phyloP scores from a whole-genome alignment of 257 asterid genomes.

The Nicotiana undulata region DNA sequence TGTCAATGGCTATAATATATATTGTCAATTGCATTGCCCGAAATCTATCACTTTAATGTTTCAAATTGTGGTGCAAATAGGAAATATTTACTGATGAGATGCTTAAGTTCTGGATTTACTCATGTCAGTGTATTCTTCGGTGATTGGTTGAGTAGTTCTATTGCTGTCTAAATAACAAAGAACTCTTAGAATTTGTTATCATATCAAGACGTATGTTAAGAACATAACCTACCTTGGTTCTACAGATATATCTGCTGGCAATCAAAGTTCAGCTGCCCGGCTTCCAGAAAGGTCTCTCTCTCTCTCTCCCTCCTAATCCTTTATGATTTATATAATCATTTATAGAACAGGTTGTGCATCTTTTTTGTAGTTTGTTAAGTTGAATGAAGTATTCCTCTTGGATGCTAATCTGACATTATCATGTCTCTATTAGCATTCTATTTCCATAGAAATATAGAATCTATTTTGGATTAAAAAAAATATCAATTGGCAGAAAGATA shows the following conservation, averaged over 20 bases:
- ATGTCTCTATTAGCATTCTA: neutral
- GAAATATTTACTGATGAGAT: neutral
- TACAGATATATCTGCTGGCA: slow-evolving; percentile 57
- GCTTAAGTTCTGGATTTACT: neutral
- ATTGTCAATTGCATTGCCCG: neutral
- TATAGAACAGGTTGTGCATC: neutral
- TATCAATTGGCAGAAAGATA: neutral
- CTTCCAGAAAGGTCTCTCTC: slow-evolving; percentile 82
- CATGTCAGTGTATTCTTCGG: neutral
- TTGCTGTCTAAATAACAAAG: neutral
- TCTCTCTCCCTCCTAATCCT: slow-evolving; percentile 1
- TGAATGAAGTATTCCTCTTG: neutral
- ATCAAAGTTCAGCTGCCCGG: slow-evolving; percentile 71
- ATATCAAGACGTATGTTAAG: neutral
- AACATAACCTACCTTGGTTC: slow-evolving; percentile 17
- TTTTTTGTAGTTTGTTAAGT: neutral
- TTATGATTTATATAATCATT: neutral
- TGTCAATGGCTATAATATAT: neutral
- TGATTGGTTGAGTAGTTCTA: neutral
- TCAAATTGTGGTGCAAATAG: neutral
- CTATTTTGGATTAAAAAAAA: neutral
- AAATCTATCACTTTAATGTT: neutral
- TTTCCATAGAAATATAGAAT: neutral
- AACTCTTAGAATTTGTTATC: neutral
- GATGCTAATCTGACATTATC: no score